These are phyloP conservation scores for Oryza glaberrima DNA, from an alignment of 176 grass and related monocot species.

Conservation along the genomic window DNA sequence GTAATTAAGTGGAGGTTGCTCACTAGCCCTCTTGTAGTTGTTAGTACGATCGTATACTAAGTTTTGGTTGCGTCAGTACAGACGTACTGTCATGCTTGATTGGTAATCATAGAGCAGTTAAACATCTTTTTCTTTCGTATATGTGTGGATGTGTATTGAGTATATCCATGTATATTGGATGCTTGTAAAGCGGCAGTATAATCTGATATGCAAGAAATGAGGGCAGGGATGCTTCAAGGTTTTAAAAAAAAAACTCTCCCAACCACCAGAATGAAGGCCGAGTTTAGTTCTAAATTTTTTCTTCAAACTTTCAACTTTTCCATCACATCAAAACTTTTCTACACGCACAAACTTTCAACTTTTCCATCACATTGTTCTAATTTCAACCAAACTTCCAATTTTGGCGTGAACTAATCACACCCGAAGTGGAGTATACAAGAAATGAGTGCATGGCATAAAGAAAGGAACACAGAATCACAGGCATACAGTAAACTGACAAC, in stretches of 20 bases:
- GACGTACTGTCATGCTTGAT: neutral
- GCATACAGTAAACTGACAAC: neutral
- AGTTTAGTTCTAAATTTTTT: too few species aligned
- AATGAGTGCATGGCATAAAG: neutral
- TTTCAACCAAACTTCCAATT: too few species aligned
- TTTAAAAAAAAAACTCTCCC: too few species aligned
- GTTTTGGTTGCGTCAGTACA: constrained; percentile 14
- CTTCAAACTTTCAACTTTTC: too few species aligned
- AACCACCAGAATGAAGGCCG: neutral
- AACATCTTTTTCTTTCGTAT: neutral
- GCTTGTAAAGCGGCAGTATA: neutral
- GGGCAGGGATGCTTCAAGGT: neutral
- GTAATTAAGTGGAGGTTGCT: neutral
- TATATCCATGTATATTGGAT: neutral
- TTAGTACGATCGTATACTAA: neutral
- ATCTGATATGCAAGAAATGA: neutral
- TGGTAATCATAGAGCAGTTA: neutral
- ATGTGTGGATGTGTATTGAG: neutral
- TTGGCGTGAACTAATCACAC: too few species aligned
- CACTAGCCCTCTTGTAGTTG: constrained; percentile 1
- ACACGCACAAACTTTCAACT: too few species aligned
- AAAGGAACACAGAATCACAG: neutral
- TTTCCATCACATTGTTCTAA: too few species aligned
- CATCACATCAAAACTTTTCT: too few species aligned
- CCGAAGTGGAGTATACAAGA: too few species aligned